These are phyloP conservation scores for Pleurotus salmoneostramineus DNA, from an alignment of 768 basidiomycete species.

Conservation along the genomic window DNA sequence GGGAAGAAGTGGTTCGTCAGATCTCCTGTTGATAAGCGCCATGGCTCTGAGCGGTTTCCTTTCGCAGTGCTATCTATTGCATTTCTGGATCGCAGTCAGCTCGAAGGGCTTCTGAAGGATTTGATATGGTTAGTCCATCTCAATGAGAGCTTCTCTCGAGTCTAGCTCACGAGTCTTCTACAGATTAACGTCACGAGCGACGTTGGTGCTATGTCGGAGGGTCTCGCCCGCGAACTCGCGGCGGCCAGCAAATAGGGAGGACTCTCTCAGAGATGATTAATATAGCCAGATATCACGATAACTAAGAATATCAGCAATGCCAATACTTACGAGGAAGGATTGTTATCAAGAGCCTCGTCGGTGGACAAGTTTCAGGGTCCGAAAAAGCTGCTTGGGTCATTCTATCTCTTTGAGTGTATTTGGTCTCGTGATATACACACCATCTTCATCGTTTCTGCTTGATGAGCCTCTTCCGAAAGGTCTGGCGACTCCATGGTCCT, in stretches of 20 bases:
- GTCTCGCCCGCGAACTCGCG: slow-evolving; percentile 21
- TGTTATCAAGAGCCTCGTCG: too few species aligned
- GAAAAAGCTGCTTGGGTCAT: too few species aligned
- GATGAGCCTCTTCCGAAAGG: too few species aligned
- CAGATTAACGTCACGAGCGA: slow-evolving; percentile 51
- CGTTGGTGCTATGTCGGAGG: slow-evolving; percentile 37
- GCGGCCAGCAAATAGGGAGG: slow-evolving; percentile 11
- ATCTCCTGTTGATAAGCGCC: not conserved
- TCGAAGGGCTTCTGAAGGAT: slow-evolving; percentile 42
- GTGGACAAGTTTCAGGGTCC: too few species aligned
- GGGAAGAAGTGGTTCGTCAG: slow-evolving; percentile 62
- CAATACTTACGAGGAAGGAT: too few species aligned
- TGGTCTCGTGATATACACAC: too few species aligned
- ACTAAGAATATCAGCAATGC: too few species aligned
- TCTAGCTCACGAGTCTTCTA: not conserved
- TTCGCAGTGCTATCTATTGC: slow-evolving; percentile 43
- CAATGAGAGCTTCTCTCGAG: not conserved
- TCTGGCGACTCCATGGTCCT: too few species aligned
- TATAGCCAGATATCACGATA: too few species aligned
- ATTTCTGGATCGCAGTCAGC: slow-evolving; percentile 39
- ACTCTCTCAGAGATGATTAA: too few species aligned
- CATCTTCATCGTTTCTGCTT: too few species aligned
- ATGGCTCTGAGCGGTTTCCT: not conserved
- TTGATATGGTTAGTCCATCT: slow-evolving; percentile 39
- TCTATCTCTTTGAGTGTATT: too few species aligned